Base-by-base conservation (phyloP, 257 asterid species). In the Salvia splendens region DNA sequence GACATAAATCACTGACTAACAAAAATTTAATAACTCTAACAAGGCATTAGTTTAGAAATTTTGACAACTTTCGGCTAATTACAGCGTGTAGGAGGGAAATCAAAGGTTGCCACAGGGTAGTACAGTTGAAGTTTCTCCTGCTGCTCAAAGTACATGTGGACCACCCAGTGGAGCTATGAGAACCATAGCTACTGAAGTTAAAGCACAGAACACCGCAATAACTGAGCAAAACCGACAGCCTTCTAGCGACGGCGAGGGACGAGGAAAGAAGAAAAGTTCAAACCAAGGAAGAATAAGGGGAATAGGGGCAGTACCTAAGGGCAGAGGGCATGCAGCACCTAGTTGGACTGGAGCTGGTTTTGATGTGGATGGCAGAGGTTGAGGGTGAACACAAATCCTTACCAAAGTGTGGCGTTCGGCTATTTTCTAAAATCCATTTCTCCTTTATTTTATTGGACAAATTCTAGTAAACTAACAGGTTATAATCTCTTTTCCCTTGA, bases 281-380 rank as follows among this genome's bases (percentile, higher is more conserved):
- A 66, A 76, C 73, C 95, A 89, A 51, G 96, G 95, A 63, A 84
- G 83, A 75, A 91, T 83, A 59, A 85, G 77, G 52, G 96, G 94
- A 73, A 80, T 85, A 30, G 96, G 96, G 66, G 88, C 88, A 72
- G 79, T 87, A 38, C 84, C 89, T 28, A 92, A 87, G 80, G 83
- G 94, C 74, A 80, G 90, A 78, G 86, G 80, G 67, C 77, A 86
- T 58, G 83, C 85, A 48, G 59, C 79, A 36, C 82, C 92, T 63
- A 95, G 95, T 73, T 92, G 96, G 98, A 92, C 92, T 1, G 95
- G 98, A 47, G 81, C 98, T 59, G 96, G 95, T 65, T 89, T 92
- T 82, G 94, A 91, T 72, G 93, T 88, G 30, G 95, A 88, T 60
- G 77, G 88, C 56, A 78, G 93, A 85, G 82, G 83, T 77, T 90